phyloP scores from a whole-genome alignment of 805 yeast species.

The Candida germanica region DNA sequence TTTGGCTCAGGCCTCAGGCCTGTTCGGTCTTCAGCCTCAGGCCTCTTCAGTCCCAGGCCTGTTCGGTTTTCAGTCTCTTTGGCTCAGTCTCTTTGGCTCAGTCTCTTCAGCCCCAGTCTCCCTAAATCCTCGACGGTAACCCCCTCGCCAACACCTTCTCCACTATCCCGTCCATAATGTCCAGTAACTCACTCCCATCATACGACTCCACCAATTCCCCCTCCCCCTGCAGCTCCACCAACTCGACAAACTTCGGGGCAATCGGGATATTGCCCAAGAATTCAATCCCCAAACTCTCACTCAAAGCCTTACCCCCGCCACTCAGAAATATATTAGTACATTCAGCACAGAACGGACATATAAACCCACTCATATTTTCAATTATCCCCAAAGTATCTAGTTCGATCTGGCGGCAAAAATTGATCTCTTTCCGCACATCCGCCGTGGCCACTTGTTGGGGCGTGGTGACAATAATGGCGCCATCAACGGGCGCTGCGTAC shows the following conservation, averaged over 20 bases:
- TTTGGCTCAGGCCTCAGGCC: too few relatives aligned
- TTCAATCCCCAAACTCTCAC: slow-evolving; percentile 58
- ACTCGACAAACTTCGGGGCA: slow-evolving; percentile 85
- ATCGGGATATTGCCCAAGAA: slow-evolving; percentile 89
- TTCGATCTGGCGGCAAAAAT: slow-evolving; percentile 84
- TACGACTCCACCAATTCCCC: slow-evolving; percentile 29
- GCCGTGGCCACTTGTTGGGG: slow-evolving; percentile 93
- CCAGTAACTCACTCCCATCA: slow-evolving; percentile 32
- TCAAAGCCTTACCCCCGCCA: slow-evolving; percentile 83
- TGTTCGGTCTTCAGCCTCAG: too few relatives aligned
- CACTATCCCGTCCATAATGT: slow-evolving; percentile 34
- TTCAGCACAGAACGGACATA: slow-evolving; percentile 91
- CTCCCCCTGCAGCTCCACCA: slow-evolving; percentile 66
- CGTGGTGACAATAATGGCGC: slow-evolving; percentile 93
- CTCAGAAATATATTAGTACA: slow-evolving; percentile 88
- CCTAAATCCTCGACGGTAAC: slow-evolving; percentile 24
- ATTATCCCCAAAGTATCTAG: slow-evolving; percentile 79
- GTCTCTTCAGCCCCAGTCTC: too few relatives aligned
- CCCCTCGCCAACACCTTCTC: slow-evolving; percentile 32
- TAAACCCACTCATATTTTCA: slow-evolving; percentile 96
- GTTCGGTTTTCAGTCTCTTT: too few relatives aligned
- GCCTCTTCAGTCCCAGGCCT: too few relatives aligned
- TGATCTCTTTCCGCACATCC: slow-evolving; percentile 91
- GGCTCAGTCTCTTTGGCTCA: too few relatives aligned
- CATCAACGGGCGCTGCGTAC: slow-evolving; percentile 67